Base-by-base conservation (phyloP, 2,329 filamentous ascomycete genomes). In the Geosmithia putterillii region DNA sequence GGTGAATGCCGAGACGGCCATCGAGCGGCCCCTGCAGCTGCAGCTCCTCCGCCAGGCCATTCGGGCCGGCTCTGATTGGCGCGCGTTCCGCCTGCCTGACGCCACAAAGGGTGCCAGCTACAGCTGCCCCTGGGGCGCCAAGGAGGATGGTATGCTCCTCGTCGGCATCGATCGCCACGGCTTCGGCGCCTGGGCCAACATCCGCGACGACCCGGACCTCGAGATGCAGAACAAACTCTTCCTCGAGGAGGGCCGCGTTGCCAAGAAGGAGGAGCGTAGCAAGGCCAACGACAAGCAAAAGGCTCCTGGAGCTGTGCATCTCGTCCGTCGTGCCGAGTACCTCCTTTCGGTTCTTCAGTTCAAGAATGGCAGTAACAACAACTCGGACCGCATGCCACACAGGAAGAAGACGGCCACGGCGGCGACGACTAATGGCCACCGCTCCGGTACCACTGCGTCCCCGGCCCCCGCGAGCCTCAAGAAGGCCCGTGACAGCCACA, bases 131-230 rank as follows among this genome's bases (percentile, higher is more conserved):
- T 98, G 92, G 92, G 88, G 89, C 42, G 80, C 87, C 2, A 82
- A 84, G 47, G 92, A 98, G 62, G 92, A 98, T 58, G 92, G 87
- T 42, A 98, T 98, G 92, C 79, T 98, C 40, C 84, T 94, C 44
- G 78, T 96, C 36, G 92, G 92, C 46, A 95, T 98, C 50, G 81
- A 88, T 51, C 80, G 83, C 44, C 90, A 98, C 57, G 92, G 92
- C 2, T 96, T 95, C 56, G 94, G 94, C 45, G 89, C 90, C 3
- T 98, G 92, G 92, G 76, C 83, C 2, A 83, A 89, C 52, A 96
- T 98, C 54, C 82, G 92, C 7, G 92, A 98, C 52, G 92, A 98
- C 56, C 66, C 77, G 1, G 88, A 95, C 25, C 76, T 98, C 19
- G 84, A 80, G 8, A 81, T 98, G 66, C 67, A 70, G 2, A 88